Evolutionary conservation across 345 rosid species (phyloP).

Genomic region (Mercurialis annua): DNA sequence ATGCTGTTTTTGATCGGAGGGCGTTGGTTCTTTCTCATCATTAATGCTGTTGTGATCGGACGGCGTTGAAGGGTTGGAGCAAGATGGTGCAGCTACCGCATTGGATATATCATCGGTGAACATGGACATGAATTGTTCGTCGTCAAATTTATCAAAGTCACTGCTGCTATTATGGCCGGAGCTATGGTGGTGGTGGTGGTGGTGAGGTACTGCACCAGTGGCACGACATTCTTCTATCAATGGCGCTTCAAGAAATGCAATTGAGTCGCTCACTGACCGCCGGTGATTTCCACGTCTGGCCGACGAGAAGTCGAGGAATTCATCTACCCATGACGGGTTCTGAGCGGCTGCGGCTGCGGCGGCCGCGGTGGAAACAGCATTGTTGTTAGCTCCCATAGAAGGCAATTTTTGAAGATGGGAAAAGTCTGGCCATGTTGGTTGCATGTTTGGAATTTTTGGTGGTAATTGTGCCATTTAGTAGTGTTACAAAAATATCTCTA

Average conservation of each 20-base stretch:
- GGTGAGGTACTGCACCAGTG: neutral
- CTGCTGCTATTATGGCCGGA: conserved; percentile 7
- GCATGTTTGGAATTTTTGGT: conserved; percentile 80
- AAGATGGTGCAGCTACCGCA: conserved; percentile 16
- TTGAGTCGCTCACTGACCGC: conserved; percentile 34
- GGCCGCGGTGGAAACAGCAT: neutral
- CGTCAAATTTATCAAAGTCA: conserved; percentile 31
- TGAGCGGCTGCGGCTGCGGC: neutral
- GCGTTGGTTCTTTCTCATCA: conserved; percentile 21
- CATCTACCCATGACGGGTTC: conserved; percentile 32
- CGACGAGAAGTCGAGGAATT: conserved; percentile 35
- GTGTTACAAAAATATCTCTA: neutral
- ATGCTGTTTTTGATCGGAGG: conserved; percentile 9
- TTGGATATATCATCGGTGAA: conserved; percentile 25
- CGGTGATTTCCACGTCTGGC: conserved; percentile 30
- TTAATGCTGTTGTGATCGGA: conserved; percentile 33
- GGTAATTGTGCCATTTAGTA: conserved; percentile 79
- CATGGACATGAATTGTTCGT: conserved; percentile 36
- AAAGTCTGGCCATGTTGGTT: conserved; percentile 71
- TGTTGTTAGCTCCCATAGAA: conserved; percentile 12
- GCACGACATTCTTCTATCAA: conserved; percentile 23
- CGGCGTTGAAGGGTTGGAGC: conserved; percentile 29
- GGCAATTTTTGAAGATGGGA: conserved; percentile 47
- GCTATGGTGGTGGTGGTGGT: neutral
- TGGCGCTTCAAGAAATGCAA: conserved; percentile 32